Evolutionary conservation across 306 rosid genomes (phyloP).

Genomic region (Inga leiocalycina): DNA sequence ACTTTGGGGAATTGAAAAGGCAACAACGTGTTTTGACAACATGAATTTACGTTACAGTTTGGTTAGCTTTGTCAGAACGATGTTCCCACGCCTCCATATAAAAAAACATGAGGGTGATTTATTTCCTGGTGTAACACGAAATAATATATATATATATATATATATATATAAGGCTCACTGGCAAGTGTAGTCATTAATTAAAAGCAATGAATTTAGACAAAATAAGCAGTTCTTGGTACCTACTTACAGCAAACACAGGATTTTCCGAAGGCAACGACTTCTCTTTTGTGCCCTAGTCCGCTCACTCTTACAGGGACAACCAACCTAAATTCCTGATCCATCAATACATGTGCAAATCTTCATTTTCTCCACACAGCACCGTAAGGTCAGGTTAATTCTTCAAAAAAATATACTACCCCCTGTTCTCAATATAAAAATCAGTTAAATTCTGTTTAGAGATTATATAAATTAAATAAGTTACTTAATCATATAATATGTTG

Average conservation of each 20-base stretch:
- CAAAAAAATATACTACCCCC: no score
- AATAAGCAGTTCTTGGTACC: background rate
- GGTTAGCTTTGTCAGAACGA: constrained; percentile 4
- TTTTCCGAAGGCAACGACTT: background rate
- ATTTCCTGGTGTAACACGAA: background rate
- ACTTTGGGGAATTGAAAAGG: constrained; percentile 6
- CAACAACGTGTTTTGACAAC: background rate
- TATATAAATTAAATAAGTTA: no score
- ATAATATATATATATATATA: no score
- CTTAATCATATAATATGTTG: no score
- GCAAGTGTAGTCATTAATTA: no score
- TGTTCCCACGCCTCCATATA: background rate
- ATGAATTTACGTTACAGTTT: background rate
- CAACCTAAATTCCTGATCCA: constrained; percentile 19
- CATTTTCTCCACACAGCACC: no score
- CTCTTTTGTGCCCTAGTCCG: background rate
- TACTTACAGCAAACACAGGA: constrained; percentile 11
- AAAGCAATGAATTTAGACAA: constrained; percentile 34
- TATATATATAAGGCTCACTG: no score
- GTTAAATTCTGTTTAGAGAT: no score
- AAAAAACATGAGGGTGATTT: constrained; percentile 18
- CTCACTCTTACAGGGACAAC: constrained; percentile 26
- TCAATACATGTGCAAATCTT: background rate
- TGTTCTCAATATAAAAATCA: no score
- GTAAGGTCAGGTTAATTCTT: no score